Conservation (phyloP, 768 basidiomycete species). For the Termitomyces sp. region DNA sequence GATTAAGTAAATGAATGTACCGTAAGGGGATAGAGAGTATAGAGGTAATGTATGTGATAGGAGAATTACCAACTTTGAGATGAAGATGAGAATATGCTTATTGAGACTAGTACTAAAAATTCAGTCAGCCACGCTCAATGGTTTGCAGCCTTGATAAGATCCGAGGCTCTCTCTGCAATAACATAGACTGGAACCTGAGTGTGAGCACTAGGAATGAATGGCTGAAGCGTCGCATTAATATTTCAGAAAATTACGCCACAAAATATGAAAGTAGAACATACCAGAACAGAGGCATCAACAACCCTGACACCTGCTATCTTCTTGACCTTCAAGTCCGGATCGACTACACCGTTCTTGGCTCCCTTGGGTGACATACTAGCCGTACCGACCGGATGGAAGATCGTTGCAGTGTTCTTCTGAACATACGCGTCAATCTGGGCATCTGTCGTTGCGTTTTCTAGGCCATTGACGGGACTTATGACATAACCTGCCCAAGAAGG, state of each 20-base stretch:
- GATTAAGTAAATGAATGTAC: too few relatives aligned
- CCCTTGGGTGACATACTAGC: constrained; percentile 24
- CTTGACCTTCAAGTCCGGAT: constrained; percentile 30
- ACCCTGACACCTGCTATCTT: constrained; percentile 26
- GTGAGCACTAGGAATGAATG: constrained; percentile 2
- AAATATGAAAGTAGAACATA: neutral
- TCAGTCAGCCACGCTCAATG: neutral
- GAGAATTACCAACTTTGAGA: too few relatives aligned
- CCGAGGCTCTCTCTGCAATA: constrained; percentile 1
- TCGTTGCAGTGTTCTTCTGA: constrained; percentile 1
- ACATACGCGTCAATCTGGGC: constrained; percentile 6
- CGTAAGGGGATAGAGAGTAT: too few relatives aligned
- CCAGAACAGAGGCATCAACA: constrained; percentile 31
- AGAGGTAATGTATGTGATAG: too few relatives aligned
- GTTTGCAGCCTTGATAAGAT: neutral
- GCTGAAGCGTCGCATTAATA: neutral
- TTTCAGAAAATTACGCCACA: neutral
- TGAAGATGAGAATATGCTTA: too few relatives aligned
- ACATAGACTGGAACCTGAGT: constrained; percentile 2
- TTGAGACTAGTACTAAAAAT: too few relatives aligned
- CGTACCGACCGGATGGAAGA: constrained; percentile 19
- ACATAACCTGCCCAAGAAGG: constrained; percentile 4
- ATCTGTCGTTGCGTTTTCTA: constrained; percentile 4
- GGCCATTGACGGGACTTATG: constrained; percentile 1
- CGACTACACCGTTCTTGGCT: constrained; percentile 26